Percentiles rank a stretch among this genome's conserved stretches.
phyloP scores from a whole-genome alignment of 768 basidiomycete species.

The Coprinellus micaceus region DNA sequence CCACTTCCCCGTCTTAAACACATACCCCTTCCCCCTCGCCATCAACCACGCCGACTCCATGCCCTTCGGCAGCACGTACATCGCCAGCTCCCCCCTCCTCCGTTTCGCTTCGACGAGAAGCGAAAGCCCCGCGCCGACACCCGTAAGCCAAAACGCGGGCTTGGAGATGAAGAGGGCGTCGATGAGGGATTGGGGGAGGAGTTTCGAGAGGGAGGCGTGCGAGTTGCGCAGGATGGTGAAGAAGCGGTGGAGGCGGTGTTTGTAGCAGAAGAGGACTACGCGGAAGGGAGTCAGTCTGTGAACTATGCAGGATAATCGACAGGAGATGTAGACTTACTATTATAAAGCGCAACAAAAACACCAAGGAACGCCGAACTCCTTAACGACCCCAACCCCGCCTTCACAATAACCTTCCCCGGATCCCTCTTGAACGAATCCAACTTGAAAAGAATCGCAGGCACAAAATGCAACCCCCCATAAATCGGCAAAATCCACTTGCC shows the following conservation, averaged over 20 bases:
- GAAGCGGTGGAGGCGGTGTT: conserved; percentile 52
- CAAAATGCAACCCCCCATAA: conserved; percentile 87
- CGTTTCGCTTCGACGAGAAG: conserved; percentile 85
- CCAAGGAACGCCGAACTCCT: conserved; percentile 88
- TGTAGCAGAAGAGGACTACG: conserved; percentile 62
- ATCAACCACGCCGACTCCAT: conserved; percentile 89
- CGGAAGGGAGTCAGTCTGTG: background rate
- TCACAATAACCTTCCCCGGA: conserved; percentile 63
- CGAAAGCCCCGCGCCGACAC: conserved; percentile 69
- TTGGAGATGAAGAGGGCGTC: conserved; percentile 58
- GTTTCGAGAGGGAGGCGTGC: conserved; percentile 31
- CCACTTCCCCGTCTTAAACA: conserved; percentile 65
- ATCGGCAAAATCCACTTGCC: conserved; percentile 81
- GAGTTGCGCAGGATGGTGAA: conserved; percentile 34
- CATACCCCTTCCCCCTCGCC: conserved; percentile 69
- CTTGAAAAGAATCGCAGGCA: conserved; percentile 84
- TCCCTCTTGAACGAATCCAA: conserved; percentile 59
- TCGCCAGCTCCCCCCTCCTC: conserved; percentile 86
- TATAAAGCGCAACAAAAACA: conserved; percentile 76
- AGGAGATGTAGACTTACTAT: conserved; percentile 26
- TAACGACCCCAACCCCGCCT: conserved; percentile 65
- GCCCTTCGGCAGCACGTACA: conserved; percentile 87
- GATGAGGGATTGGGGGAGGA: conserved; percentile 44
- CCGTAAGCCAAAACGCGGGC: conserved; percentile 69
- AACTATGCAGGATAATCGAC: background rate